Conservation (phyloP, 2,329 filamentous ascomycete genomes). For the Trichoderma citrinoviride region DNA sequence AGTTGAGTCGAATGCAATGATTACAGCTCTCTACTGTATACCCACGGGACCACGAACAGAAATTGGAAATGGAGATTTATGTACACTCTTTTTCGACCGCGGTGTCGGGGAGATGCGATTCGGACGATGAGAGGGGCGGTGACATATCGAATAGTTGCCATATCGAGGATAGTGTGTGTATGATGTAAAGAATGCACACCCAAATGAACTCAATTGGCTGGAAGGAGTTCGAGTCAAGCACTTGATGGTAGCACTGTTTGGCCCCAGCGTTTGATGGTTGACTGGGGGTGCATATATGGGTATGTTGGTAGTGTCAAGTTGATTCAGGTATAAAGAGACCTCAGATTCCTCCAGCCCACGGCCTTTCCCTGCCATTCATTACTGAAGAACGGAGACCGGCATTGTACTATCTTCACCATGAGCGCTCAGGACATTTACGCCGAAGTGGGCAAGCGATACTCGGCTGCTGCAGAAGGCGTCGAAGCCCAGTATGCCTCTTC, state of each 20-base stretch:
- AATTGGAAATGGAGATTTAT: too few relatives aligned
- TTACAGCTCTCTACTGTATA: too few relatives aligned
- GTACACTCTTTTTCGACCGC: not conserved
- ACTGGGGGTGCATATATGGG: too few relatives aligned
- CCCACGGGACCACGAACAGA: too few relatives aligned
- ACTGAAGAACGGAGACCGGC: not conserved
- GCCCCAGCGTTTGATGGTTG: too few relatives aligned
- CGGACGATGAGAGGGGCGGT: not conserved
- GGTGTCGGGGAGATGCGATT: not conserved
- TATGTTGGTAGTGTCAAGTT: too few relatives aligned
- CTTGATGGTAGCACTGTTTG: too few relatives aligned
- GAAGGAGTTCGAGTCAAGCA: not conserved
- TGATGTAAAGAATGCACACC: not conserved
- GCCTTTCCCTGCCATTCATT: too few relatives aligned
- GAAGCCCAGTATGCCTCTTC: conserved; percentile 37
- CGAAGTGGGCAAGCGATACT: conserved; percentile 38
- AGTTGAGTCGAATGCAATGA: not conserved
- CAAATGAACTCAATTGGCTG: not conserved
- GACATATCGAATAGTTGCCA: conserved; percentile 2
- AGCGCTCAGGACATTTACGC: conserved; percentile 36
- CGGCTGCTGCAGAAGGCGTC: conserved; percentile 31
- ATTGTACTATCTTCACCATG: conserved; percentile 22
- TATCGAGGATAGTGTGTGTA: not conserved
- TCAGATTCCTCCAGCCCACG: too few relatives aligned
- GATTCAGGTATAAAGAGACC: not conserved